These are phyloP conservation scores for Pythium dissotocum DNA, from an alignment of 352 stramenopile species.

Conservation along the genomic window DNA sequence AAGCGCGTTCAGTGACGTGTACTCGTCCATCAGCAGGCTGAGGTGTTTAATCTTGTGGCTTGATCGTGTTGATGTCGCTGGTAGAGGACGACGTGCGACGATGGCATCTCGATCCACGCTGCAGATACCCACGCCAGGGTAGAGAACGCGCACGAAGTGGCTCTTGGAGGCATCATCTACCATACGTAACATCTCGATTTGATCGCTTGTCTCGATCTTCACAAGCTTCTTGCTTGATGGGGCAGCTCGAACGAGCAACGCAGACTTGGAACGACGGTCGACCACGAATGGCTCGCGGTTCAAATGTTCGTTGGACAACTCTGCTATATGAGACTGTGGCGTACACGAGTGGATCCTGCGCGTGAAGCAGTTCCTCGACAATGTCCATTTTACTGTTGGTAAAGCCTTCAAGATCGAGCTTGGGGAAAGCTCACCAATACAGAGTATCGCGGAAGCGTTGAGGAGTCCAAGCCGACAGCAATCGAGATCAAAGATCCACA, in stretches of 20 bases:
- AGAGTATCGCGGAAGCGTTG: too few relatives aligned
- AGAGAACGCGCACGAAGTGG: not conserved
- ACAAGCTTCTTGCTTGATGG: not conserved
- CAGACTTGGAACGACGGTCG: not conserved
- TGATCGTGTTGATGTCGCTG: too few relatives aligned
- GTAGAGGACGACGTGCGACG: too few relatives aligned
- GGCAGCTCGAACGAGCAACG: not conserved
- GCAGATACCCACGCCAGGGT: not conserved
- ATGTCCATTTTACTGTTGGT: not conserved
- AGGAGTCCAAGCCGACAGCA: too few relatives aligned
- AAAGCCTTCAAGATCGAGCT: not conserved
- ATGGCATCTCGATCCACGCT: too few relatives aligned
- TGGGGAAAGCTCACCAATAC: too few relatives aligned
- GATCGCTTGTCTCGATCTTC: not conserved
- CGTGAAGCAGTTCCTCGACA: not conserved
- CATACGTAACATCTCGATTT: not conserved
- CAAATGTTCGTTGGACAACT: too few relatives aligned
- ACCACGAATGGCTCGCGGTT: not conserved
- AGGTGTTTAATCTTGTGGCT: too few relatives aligned
- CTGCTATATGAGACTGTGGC: too few relatives aligned
- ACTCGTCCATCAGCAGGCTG: too few relatives aligned
- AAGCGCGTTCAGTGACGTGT: too few relatives aligned
- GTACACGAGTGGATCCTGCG: not conserved
- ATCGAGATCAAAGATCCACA: too few relatives aligned
- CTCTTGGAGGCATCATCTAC: not conserved